These are phyloP conservation scores for Vanilla planifolia DNA, from an alignment of 106 monocot genomes.

Conservation along the genomic window DNA sequence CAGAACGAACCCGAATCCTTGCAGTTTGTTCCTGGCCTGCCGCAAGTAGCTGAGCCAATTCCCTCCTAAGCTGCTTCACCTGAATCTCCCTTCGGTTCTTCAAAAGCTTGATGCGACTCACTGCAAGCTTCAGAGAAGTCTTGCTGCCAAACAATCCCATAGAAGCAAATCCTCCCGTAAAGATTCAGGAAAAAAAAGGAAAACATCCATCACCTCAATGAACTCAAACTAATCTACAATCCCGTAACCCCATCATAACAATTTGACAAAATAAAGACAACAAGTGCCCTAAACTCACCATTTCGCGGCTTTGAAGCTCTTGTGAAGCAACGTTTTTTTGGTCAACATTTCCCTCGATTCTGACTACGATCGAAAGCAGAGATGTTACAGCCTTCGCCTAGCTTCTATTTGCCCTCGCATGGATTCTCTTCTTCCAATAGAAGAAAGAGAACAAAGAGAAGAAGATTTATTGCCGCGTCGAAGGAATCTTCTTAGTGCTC, in stretches of 20 bases:
- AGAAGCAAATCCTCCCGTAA: background rate
- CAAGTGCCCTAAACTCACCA: constrained; percentile 25
- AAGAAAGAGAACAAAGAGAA: too few species aligned
- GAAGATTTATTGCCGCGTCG: too few species aligned
- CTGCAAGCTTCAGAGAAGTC: constrained; percentile 69
- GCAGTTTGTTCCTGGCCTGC: constrained; percentile 77
- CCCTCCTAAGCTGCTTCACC: constrained; percentile 61
- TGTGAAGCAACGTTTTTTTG: too few species aligned
- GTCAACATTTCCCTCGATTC: too few species aligned
- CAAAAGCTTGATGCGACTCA: constrained; percentile 68
- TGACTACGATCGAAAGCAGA: too few species aligned
- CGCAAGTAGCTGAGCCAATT: constrained; percentile 72
- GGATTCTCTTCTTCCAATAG: too few species aligned
- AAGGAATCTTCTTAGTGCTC: too few species aligned
- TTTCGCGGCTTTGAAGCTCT: constrained; percentile 61
- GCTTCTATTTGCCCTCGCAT: too few species aligned
- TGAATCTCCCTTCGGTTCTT: constrained; percentile 64
- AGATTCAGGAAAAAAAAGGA: background rate
- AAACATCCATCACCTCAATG: background rate
- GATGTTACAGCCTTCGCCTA: too few species aligned
- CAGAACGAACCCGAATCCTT: constrained; percentile 55
- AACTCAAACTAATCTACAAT: background rate
- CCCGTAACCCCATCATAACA: background rate
- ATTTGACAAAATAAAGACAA: background rate
- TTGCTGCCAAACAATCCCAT: constrained; percentile 50